Conservation (phyloP, 352 stramenopile species). For the Phytophthora megakarya region DNA sequence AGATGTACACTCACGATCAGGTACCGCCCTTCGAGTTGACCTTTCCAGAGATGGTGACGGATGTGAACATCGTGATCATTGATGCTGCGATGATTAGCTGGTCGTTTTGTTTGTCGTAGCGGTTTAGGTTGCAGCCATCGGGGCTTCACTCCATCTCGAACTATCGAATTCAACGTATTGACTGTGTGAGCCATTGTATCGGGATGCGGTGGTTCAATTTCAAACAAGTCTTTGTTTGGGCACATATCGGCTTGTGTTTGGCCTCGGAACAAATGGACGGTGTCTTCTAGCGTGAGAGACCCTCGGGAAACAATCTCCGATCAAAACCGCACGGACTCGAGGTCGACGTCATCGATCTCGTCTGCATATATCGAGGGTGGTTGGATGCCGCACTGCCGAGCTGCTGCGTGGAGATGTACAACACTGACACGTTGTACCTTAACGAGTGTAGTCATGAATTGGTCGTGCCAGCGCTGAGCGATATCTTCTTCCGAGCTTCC, state of each 20-base stretch:
- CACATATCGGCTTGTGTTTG: neutral
- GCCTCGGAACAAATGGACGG: neutral
- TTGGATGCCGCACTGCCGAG: too few species aligned
- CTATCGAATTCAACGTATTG: conserved; percentile 9
- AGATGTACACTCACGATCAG: conserved; percentile 5
- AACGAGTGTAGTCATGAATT: conserved; percentile 13
- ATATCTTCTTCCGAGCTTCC: too few species aligned
- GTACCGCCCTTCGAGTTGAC: conserved; percentile 17
- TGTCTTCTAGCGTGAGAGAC: too few species aligned
- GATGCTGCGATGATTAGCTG: conserved; percentile 1
- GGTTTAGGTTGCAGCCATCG: neutral
- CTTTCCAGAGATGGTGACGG: neutral
- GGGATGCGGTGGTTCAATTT: neutral
- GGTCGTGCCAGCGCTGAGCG: too few species aligned
- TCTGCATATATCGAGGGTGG: neutral
- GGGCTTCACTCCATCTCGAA: neutral
- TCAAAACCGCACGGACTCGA: too few species aligned
- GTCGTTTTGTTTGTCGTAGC: neutral
- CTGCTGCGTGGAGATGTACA: too few species aligned
- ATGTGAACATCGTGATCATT: neutral
- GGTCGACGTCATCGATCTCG: conserved; percentile 4
- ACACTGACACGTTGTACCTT: neutral
- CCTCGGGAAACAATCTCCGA: neutral
- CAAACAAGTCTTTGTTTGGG: conserved; percentile 18
- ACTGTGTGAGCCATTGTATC: neutral